Base-by-base conservation (phyloP, 176 grass and related monocot genomes). In the Alloteropsis semialata region DNA sequence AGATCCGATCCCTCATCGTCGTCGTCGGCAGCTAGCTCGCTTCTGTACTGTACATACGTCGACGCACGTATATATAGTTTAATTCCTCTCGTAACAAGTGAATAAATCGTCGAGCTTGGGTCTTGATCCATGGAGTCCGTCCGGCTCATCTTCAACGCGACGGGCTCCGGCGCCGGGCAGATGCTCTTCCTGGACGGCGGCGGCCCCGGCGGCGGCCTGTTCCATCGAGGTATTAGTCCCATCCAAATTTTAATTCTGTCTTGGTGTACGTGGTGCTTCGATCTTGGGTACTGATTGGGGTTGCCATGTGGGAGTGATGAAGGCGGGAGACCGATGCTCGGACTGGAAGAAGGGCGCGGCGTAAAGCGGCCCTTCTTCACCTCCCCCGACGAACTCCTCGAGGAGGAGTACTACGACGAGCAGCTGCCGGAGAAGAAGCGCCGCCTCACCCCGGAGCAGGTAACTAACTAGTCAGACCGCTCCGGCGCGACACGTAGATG, bases 351-450 rank as follows among this genome's bases (percentile, higher is more conserved):
- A 84, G 91, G 84, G 51, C 82, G 82, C 48, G 80, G 87, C 72
- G 65, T 84, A 14, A 93, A 93, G 82, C 87, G 92, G 65, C 91
- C 93, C 88, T 98, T 98, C 76, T 95, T 94, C 84, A 98, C 96
- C 74, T 87, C 92, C 17, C 90, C 96, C 50, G 92, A 98, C 61
- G 96, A 98, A 42, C 82, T 95, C 15, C 60, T 98, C 18, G 96
- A 98, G 50, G 96, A 95, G 75, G 96, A 95, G 62, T 95, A 98
- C 78, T 98, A 98, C 77, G 96, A 98, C 86, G 96, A 98, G 86
- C 96, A 98, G 82, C 87, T 91, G 50, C 92, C 96, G 27, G 96
- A 93, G 79, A 98, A 98, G 88, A 98, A 98, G 88, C 92, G 96
- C 34, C 96, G 96, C 54, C 96, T 98, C 84, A 92, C 92, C 2